A percentile compares a stretch with the other conserved stretches of the same genome.
These are phyloP conservation scores for Myriangium duriaei DNA, from an alignment of 2,329 filamentous ascomycete genomes.

Conservation along the genomic window DNA sequence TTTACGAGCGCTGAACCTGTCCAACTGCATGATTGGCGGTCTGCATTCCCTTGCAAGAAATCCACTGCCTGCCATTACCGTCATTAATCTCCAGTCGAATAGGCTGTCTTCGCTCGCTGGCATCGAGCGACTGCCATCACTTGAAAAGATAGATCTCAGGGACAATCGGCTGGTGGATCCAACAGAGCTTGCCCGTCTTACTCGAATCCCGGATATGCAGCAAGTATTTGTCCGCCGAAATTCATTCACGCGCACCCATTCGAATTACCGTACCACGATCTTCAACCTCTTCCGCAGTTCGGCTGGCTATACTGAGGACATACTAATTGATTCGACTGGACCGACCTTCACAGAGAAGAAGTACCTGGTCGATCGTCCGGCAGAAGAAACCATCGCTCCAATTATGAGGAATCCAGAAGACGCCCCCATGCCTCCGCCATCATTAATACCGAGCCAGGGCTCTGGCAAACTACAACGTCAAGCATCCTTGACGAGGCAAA, in stretches of 20 bases:
- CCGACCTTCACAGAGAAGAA: conserved; percentile 79
- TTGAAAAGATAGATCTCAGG: conserved; percentile 81
- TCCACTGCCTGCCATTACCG: conserved; percentile 84
- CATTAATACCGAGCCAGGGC: conserved; percentile 16
- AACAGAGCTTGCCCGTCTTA: conserved; percentile 76
- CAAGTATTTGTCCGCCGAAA: conserved; percentile 92
- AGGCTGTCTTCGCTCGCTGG: conserved; percentile 77
- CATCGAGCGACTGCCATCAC: conserved; percentile 72
- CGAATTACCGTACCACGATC: conserved; percentile 73
- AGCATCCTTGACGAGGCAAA: not conserved
- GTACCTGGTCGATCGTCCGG: conserved; percentile 67
- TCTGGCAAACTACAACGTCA: not conserved
- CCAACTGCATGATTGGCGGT: conserved; percentile 95
- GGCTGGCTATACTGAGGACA: conserved; percentile 80
- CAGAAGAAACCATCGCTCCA: conserved; percentile 62
- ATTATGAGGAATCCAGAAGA: conserved; percentile 54
- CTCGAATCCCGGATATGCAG: conserved; percentile 77
- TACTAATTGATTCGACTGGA: conserved; percentile 72
- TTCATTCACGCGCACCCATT: conserved; percentile 77
- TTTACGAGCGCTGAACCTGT: conserved; percentile 83
- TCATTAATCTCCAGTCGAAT: conserved; percentile 82
- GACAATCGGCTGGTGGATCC: conserved; percentile 89
- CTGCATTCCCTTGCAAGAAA: conserved; percentile 75
- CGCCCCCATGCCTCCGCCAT: conserved; percentile 25
- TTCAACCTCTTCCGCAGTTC: conserved; percentile 92